These are phyloP conservation scores for Pseudogymnoascus sp. DNA, from an alignment of 2,329 filamentous ascomycete species.

Conservation along the genomic window DNA sequence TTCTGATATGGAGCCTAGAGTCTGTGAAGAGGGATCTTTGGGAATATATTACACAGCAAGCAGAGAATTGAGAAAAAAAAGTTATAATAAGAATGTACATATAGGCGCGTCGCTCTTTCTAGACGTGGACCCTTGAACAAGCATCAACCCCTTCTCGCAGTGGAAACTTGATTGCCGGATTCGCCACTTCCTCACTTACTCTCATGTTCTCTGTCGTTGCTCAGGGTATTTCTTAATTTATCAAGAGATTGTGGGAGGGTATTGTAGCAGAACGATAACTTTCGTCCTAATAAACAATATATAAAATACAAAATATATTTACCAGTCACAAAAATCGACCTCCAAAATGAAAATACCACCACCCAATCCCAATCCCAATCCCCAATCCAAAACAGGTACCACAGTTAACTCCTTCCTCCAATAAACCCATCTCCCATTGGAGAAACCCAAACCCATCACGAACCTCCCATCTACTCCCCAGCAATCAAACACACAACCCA, in stretches of 20 bases:
- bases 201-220: neutral
- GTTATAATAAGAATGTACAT: slow-evolving; percentile 1
- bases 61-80: neutral
- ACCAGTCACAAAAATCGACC: neutral
- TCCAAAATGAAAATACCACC: neutral
- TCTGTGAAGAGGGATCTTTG: neutral
- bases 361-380: neutral
- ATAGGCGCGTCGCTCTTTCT: neutral
- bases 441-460: neutral
- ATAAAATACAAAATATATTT: neutral
- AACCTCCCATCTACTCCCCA: neutral
- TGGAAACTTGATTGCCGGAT: neutral
- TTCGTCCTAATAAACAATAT: neutral
- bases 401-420: neutral
- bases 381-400: neutral
- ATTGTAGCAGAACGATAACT: neutral
- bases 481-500: too few relatives aligned
- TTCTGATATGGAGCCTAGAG: neutral
- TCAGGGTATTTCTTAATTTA: neutral
- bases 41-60: neutral
- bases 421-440: neutral
- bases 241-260: too few relatives aligned
- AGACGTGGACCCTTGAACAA: neutral
- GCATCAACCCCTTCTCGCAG: neutral
- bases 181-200: neutral